These are phyloP conservation scores for Coniochaeta ligniaria DNA, from an alignment of 2,329 filamentous ascomycete species.

Conservation along the genomic window DNA sequence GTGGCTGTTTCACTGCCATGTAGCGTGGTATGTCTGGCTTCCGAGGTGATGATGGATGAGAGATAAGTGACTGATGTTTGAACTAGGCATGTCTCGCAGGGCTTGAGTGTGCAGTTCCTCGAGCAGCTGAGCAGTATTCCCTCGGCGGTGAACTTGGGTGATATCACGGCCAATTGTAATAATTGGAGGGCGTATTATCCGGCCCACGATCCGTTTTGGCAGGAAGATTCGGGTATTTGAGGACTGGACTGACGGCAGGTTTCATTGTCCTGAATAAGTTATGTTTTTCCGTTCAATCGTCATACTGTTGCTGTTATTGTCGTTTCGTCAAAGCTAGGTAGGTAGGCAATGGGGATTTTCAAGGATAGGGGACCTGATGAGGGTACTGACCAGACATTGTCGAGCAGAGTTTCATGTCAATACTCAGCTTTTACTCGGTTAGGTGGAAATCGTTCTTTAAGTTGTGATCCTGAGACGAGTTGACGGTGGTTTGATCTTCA, in stretches of 20 bases:
- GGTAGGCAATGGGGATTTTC: neutral
- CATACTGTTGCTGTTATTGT: neutral
- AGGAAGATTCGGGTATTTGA: neutral
- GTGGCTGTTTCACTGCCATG: slow-evolving; percentile 24
- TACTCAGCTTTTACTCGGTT: no score
- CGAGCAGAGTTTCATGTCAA: neutral
- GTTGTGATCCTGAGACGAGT: neutral
- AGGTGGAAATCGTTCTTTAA: neutral
- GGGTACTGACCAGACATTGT: neutral
- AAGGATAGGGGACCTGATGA: neutral
- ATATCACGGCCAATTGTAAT: neutral
- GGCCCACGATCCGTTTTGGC: neutral
- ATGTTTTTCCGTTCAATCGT: neutral
- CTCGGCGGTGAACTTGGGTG: neutral
- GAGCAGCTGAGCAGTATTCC: neutral
- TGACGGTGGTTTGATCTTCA: neutral
- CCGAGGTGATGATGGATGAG: neutral
- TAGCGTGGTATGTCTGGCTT: slow-evolving; percentile 3
- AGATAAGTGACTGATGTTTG: neutral
- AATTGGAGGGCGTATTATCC: neutral
- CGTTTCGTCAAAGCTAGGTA: neutral
- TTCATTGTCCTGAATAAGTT: neutral
- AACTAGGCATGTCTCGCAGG: neutral
- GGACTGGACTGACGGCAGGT: no score
- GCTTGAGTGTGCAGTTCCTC: neutral